Conservation (phyloP, 768 basidiomycete species). For the Tricholoma matsutake region DNA sequence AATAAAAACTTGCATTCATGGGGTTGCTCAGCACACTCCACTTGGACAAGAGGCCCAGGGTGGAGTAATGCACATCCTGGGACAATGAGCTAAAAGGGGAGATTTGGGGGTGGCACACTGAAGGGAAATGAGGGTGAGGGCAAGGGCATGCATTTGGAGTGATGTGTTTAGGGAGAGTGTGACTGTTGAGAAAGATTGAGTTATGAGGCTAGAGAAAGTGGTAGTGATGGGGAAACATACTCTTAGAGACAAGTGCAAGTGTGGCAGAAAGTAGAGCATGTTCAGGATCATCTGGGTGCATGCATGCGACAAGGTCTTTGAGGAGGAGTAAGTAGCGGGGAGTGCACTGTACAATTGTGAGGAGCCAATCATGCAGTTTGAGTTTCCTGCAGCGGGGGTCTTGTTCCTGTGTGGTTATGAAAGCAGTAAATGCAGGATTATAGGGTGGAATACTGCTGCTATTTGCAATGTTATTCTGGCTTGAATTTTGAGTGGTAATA, state of each 20-base stretch:
- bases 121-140: slow-evolving; percentile 69
- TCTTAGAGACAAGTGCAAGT: slow-evolving; percentile 69
- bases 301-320: slow-evolving; percentile 72
- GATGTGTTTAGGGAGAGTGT: slow-evolving; percentile 76
- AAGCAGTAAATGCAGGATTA: slow-evolving; percentile 56
- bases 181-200: slow-evolving; percentile 41
- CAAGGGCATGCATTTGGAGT: slow-evolving; percentile 73
- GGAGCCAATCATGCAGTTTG: slow-evolving; percentile 78
- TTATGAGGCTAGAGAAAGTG: background rate
- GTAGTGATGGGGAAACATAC: slow-evolving; percentile 41
- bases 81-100: slow-evolving; percentile 73
- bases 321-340: slow-evolving; percentile 83
- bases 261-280: slow-evolving; percentile 56
- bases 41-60: slow-evolving; percentile 58
- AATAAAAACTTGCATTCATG: slow-evolving; percentile 71
- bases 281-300: slow-evolving; percentile 65
- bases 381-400: slow-evolving; percentile 72
- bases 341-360: slow-evolving; percentile 85
- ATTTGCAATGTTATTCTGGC: slow-evolving; percentile 11
- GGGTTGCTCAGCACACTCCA: slow-evolving; percentile 47
- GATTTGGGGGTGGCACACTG: slow-evolving; percentile 73
- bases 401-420: slow-evolving; percentile 63
- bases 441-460: too few species aligned
- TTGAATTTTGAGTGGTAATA: slow-evolving; percentile 16
- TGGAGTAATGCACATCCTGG: slow-evolving; percentile 82